Percentiles rank a stretch among this genome's conserved stretches.
Conservation (phyloP, 2,329 filamentous ascomycete species). For the Eutypa lata region DNA sequence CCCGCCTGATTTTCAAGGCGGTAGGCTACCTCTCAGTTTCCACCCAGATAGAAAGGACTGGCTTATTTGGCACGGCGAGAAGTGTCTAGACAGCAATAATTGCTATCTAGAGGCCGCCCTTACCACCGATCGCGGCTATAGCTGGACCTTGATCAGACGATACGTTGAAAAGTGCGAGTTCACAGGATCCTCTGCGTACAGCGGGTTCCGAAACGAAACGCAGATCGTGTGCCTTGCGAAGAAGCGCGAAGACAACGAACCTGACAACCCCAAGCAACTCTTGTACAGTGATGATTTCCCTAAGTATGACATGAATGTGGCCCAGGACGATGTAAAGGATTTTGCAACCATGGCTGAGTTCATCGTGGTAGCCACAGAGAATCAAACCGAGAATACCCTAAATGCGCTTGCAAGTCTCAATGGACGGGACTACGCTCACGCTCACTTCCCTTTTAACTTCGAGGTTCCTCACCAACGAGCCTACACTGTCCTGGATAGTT, state of each 20-base stretch:
- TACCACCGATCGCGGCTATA: conserved; percentile 74
- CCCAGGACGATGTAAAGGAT: conserved; percentile 70
- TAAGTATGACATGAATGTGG: conserved; percentile 55
- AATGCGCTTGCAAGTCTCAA: conserved; percentile 82
- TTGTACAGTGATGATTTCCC: conserved; percentile 80
- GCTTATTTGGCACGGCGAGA: conserved; percentile 84
- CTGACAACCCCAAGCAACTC: conserved; percentile 63
- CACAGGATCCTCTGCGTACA: conserved; percentile 62
- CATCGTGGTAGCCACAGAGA: conserved; percentile 79
- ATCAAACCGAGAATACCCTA: conserved; percentile 65
- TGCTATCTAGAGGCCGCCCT: conserved; percentile 76
- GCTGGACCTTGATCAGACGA: conserved; percentile 72
- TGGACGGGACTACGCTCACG: conserved; percentile 75
- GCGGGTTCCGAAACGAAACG: conserved; percentile 43
- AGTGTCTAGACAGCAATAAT: conserved; percentile 56
- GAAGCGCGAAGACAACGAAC: conserved; percentile 62
- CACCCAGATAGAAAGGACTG: conserved; percentile 84
- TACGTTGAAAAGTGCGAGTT: conserved; percentile 85
- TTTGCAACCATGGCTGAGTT: conserved; percentile 97
- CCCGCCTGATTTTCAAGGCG: conserved; percentile 35
- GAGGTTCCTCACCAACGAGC: conserved; percentile 72
- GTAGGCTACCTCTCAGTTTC: conserved; percentile 61
- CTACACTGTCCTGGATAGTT: conserved; percentile 93
- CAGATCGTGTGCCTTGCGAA: conserved; percentile 63
- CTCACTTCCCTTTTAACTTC: conserved; percentile 84